phyloP scores from a whole-genome alignment of 2,329 filamentous ascomycete species.

The Diaporthe amygdali region DNA sequence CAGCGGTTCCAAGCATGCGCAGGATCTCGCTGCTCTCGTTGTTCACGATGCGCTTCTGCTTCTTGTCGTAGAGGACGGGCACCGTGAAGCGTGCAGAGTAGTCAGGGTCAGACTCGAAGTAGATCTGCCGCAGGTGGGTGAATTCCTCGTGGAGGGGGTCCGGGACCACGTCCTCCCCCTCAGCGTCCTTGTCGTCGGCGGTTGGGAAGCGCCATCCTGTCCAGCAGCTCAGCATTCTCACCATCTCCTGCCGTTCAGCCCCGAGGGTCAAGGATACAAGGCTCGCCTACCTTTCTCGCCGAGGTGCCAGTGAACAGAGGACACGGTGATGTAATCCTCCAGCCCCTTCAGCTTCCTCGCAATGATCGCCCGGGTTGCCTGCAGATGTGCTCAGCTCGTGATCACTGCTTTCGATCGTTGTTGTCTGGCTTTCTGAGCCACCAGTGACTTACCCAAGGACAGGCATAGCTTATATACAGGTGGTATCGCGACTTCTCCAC shows the following conservation, averaged over 20 bases:
- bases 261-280: neutral
- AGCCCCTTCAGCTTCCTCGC: conserved; percentile 90
- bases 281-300: conserved; percentile 51
- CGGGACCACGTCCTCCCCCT: conserved; percentile 68
- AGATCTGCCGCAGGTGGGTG: conserved; percentile 76
- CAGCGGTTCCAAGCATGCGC: conserved; percentile 83
- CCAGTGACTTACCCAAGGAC: conserved; percentile 72
- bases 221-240: neutral
- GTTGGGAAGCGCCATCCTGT: conserved; percentile 84
- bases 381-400: neutral
- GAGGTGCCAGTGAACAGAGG: conserved; percentile 94
- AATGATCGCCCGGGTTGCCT: conserved; percentile 85
- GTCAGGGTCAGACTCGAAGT: conserved; percentile 74
- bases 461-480: conserved; percentile 92
- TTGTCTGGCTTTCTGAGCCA: no score
- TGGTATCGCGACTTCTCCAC: conserved; percentile 92
- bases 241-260: neutral
- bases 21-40: conserved; percentile 95
- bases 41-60: conserved; percentile 77
- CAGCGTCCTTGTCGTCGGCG: conserved; percentile 58
- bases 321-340: conserved; percentile 79
- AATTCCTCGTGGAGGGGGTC: conserved; percentile 73
- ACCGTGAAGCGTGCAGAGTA: conserved; percentile 87
- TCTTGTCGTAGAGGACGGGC: conserved; percentile 83
- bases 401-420: no score